Evolutionary conservation across 371 early-diverging fungal species (phyloP).

Genomic region (Mucor irregularis): DNA sequence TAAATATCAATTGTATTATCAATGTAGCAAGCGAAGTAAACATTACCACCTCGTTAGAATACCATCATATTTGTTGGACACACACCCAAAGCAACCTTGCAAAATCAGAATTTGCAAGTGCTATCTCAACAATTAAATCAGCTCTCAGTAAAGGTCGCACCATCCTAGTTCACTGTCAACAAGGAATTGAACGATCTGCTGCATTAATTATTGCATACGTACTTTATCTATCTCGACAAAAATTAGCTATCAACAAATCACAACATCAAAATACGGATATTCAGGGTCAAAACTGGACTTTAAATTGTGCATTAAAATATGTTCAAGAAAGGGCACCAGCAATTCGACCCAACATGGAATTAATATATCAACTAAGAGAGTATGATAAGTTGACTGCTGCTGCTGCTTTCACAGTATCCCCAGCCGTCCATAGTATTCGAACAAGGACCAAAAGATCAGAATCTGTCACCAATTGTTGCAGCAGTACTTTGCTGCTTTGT

Average conservation of each 20-base stretch:
- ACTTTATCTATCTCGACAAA: slow-evolving; percentile 15
- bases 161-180: slow-evolving; percentile 30
- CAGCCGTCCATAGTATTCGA: neutral
- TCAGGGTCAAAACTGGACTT: slow-evolving; percentile 14
- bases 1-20: slow-evolving; percentile 58
- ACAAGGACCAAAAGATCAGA: slow-evolving; percentile 4
- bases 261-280: too few relatives aligned
- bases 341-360: slow-evolving; percentile 36
- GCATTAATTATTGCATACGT: slow-evolving; percentile 33
- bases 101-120: slow-evolving; percentile 23
- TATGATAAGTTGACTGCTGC: slow-evolving; percentile 17
- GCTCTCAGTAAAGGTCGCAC: slow-evolving; percentile 15
- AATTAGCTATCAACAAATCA: neutral
- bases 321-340: slow-evolving; percentile 30
- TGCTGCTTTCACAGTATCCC: neutral
- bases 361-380: slow-evolving; percentile 36
- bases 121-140: slow-evolving; percentile 18
- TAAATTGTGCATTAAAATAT: slow-evolving; percentile 24
- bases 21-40: slow-evolving; percentile 76
- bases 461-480: slow-evolving; percentile 2
- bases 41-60: slow-evolving; percentile 2
- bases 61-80: slow-evolving; percentile 39
- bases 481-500: neutral
- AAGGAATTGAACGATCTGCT: slow-evolving; percentile 38
- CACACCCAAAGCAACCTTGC: slow-evolving; percentile 29